Evolutionary conservation across 2,329 filamentous ascomycete genomes (phyloP), one percentile per base, ranked within the genome.

Genomic region (Fusarium oligoseptatum): DNA sequence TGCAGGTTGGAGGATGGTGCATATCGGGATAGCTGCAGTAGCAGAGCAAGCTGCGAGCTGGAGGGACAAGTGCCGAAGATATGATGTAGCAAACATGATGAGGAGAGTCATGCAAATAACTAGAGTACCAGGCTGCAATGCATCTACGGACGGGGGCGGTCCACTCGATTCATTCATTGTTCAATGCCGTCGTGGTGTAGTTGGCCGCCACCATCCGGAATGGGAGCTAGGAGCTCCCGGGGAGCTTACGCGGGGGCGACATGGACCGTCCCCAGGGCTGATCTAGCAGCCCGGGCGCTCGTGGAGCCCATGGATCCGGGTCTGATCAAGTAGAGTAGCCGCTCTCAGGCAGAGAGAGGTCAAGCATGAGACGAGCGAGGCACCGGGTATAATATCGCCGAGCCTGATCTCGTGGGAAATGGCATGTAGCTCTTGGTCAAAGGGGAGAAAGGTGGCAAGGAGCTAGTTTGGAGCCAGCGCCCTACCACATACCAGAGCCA

Each of bases 401-500:
- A 29, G 36, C 14, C 17, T 58, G 22, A 39, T 39, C 34, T 37
- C 36, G 20, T 41, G 22, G 56, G 56, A 24, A 27, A 39, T 58
- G 56, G 34, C 36, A 41, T 34, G 60, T n/a, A 50, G 32, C 11
- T 61, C 27, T 20, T 20, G 20, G 41, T 45, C 41, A 27, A 24
- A 24, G 41, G 24, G 17, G 24, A 20, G 32, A 50, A 64, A 45
- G n/a, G 63, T 66, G 52, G 60, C 55, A 56, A 66, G 37, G 60
- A 55, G 52, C 55, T 64, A 63, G 60, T n/a, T 41, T 58, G 27
- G 29, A 41, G 45, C 32, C 58, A 65, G 22, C 52, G 41, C 57
- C 36, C 56, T 17, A 58, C 39, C 45, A 64, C 73, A 75, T 75
- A 66, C 73, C 73, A 74, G 70, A 67, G 65, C 41, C 12, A 58